Percentiles rank a stretch among this genome's conserved stretches.
Evolutionary conservation across 768 basidiomycete species (phyloP).

Genomic region (Boletellus emodensis): DNA sequence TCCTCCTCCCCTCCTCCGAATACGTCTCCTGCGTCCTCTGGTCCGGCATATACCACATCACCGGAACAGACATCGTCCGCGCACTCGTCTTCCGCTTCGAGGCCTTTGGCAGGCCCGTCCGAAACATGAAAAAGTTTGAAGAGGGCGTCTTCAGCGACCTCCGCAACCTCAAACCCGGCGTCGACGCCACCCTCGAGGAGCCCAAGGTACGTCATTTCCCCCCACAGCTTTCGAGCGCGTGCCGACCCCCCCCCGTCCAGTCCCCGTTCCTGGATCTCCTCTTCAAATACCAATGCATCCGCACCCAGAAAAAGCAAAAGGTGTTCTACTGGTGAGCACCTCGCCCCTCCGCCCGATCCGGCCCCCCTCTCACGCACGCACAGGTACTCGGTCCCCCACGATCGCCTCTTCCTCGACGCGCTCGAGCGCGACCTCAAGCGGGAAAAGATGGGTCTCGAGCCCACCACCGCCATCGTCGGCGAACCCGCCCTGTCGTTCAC

Average conservation of each 20-base stretch:
- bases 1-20: slow-evolving; percentile 82
- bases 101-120: slow-evolving; percentile 86
- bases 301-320: slow-evolving; percentile 98
- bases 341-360: background rate
- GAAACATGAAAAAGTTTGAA: slow-evolving; percentile 95
- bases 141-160: slow-evolving; percentile 95
- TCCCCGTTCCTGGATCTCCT: slow-evolving; percentile 89
- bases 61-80: slow-evolving; percentile 94
- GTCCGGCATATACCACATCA: slow-evolving; percentile 90
- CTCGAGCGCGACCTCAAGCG: slow-evolving; percentile 94
- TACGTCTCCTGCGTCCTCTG: slow-evolving; percentile 90
- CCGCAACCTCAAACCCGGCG: slow-evolving; percentile 89
- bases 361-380: background rate
- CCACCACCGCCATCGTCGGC: slow-evolving; percentile 70
- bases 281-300: slow-evolving; percentile 95
- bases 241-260: slow-evolving; percentile 36
- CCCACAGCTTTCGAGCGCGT: background rate
- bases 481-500: slow-evolving; percentile 88
- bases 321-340: slow-evolving; percentile 90
- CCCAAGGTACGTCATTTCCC: slow-evolving; percentile 67
- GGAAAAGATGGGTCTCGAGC: slow-evolving; percentile 85
- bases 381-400: slow-evolving; percentile 97
- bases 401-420: slow-evolving; percentile 94
- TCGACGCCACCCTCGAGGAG: slow-evolving; percentile 89
- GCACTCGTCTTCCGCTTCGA: slow-evolving; percentile 93